Base-by-base conservation (phyloP, 495 filamentous ascomycete species). In the Penicillium dipodomyicola region DNA sequence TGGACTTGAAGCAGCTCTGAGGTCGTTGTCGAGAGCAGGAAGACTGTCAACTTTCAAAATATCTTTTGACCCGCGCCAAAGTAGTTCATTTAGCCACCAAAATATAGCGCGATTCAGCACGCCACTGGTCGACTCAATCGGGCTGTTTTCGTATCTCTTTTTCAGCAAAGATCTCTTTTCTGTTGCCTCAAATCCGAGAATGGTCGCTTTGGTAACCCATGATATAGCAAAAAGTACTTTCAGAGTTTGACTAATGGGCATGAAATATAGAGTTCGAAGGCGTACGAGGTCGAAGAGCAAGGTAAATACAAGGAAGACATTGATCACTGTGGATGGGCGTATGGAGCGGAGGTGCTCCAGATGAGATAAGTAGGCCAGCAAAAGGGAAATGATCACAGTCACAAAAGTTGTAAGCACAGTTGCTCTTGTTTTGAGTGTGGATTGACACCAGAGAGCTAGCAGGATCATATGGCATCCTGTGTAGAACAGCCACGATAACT, bases 71-170 rank as follows among this genome's bases (percentile, higher is more conserved):
- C 83, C 83, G 14, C 60, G 57, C 17, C 52, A 56, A 22, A 87
- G 74, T 6, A 86, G 54, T 22, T 29, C 49, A 57, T 81, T 83
- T 32, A 85, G 66, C 83, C 84, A 87, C 56, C 67, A 79, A 64
- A 82, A 84, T 5, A 81, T 59, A n/a, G 58, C 68, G 2, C 77
- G 72, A 40, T 63, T 77, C 52, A 78, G 77, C 2, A 82, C 63
- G 1, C 81, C 73, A 50, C 67, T 75, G 1, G 77, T 82, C 30
- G 77, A 74, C 63, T 89, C 85, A 0, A 78, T 73, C 10, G 81
- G 71, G 37, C 66, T 64, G 14, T 67, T 51, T 14, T 57, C 54
- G 50, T 69, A 83, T 48, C 63, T 52, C 1, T 69, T 55, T 9
- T 63, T 67, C 3, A 86, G 64, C 30, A 76, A 45, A 4, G 61